phyloP scores from a whole-genome alignment of 805 yeast genomes.

The Yamadazyma sp. region DNA sequence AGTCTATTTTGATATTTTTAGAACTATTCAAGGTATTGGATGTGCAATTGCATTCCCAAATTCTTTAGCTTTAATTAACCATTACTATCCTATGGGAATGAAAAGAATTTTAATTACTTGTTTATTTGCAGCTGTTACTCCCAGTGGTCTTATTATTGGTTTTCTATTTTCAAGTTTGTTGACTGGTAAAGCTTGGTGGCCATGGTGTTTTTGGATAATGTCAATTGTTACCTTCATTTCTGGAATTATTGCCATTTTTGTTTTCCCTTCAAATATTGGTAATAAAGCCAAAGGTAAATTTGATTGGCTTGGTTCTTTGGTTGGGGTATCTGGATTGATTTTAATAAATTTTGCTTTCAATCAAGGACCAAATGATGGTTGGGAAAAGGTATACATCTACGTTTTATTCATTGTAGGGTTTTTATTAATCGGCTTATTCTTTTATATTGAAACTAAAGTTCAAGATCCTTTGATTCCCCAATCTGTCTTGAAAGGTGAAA shows the following conservation, averaged over 20 bases:
- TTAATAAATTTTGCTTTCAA: conserved; percentile 70
- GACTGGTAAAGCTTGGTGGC: conserved; percentile 29
- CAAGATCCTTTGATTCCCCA: conserved; percentile 53
- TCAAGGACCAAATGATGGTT: conserved; percentile 72
- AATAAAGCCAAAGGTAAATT: conserved; percentile 9
- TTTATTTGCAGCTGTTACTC: conserved; percentile 32
- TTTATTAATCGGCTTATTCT: conserved; percentile 37
- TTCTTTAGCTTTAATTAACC: conserved; percentile 28
- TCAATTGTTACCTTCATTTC: conserved; percentile 17
- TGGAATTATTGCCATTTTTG: conserved; percentile 16
- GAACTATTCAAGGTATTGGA: conserved; percentile 33
- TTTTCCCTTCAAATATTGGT: conserved; percentile 27
- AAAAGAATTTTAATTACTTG: conserved; percentile 21
- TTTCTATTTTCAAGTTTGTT: conserved; percentile 23
- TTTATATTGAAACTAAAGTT: conserved; percentile 44
- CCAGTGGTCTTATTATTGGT: conserved; percentile 27
- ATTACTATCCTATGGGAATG: conserved; percentile 23
- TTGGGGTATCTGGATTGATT: conserved; percentile 59
- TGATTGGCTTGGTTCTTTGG: conserved; percentile 29
- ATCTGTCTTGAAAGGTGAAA: conserved; percentile 41
- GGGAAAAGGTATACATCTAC: conserved; percentile 59
- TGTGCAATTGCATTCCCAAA: conserved; percentile 33
- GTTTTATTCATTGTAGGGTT: conserved; percentile 56
- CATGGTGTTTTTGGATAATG: conserved; percentile 29
- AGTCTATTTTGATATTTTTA: conserved; percentile 24